Evolutionary conservation across 2,329 filamentous ascomycete genomes (phyloP), one percentile per base, ranked within the genome.

Genomic region (Helotiales sp.): DNA sequence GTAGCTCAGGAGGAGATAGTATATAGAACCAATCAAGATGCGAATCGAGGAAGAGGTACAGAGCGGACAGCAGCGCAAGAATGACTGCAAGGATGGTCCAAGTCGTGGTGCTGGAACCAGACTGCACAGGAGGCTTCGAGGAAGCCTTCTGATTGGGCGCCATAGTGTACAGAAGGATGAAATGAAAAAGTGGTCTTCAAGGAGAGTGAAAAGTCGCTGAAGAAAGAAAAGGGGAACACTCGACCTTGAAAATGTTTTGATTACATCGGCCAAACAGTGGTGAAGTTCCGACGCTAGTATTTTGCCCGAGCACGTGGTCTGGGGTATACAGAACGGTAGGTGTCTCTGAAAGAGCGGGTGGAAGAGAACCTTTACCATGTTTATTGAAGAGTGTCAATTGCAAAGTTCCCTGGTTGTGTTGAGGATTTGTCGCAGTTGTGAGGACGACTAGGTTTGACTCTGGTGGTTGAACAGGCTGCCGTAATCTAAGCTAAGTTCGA

Each of bases 1-100:
- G 84, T 59, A 96, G 80, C 61, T 90, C 81, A 15, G 79, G 77
- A 1, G 82, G 82, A 54, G 86, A 76, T 74, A 96, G 93, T 73
- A 95, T 84, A 80, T 92, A 95, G 78, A 93, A 86, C 25, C 49
- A 63, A 22, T 70, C 66, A 2, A 70, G 58, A 44, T 83, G 82
- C 66, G 79, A 77, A 72, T 88, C 84, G 38, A 85, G 71, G 59
- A 81, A 66, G 73, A 81, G 82, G 66, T 81, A 75, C 54, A 85
- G 65, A 7, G 81, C 78, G 12, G 79, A 75, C 54, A 87, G 70
- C 61, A 85, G 67, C 55, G 79, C 84, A 52, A 85, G 73, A 47
- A 85, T 65, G 54, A 85, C 66, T 50, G 79, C 80, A 61, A 86
- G 67, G 63, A 82, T 70, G 61, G 74, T 77, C 61, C 84, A 73